These are phyloP conservation scores for Chrysanthemum makinoi DNA, from an alignment of 129 eudicot species.

Conservation along the genomic window DNA sequence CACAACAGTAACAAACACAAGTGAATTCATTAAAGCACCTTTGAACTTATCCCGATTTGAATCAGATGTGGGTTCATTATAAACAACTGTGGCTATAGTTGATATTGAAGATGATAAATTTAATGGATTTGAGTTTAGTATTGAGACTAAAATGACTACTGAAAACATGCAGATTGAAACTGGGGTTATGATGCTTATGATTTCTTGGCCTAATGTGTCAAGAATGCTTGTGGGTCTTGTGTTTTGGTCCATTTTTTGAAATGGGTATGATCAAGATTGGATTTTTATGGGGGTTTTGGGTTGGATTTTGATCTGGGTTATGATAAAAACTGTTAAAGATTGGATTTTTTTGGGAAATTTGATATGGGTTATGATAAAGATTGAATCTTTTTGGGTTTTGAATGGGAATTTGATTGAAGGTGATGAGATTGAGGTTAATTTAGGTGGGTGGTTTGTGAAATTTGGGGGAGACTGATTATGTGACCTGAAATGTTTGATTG, in stretches of 20 bases:
- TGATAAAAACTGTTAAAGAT: too few relatives aligned
- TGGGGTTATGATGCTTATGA: slow-evolving; percentile 84
- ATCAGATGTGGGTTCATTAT: slow-evolving; percentile 70
- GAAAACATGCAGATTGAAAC: slow-evolving; percentile 89
- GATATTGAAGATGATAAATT: slow-evolving; percentile 44
- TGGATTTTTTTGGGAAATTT: too few relatives aligned
- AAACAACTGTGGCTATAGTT: slow-evolving; percentile 77
- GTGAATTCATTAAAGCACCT: slow-evolving; percentile 95
- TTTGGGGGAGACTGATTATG: slow-evolving; percentile 1
- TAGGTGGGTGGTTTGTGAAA: slow-evolving; percentile 11
- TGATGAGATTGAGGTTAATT: slow-evolving; percentile 3
- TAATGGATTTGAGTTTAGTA: slow-evolving; percentile 42
- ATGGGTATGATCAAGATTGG: slow-evolving; percentile 20
- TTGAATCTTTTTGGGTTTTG: too few relatives aligned
- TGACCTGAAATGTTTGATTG: not conserved
- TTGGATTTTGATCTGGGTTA: not conserved
- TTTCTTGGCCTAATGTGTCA: slow-evolving; percentile 83
- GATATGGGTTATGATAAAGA: too few relatives aligned
- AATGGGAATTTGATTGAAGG: too few relatives aligned
- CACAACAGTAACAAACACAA: slow-evolving; percentile 82
- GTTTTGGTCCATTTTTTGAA: slow-evolving; percentile 46
- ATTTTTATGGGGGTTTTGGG: slow-evolving; percentile 5
- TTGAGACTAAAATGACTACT: slow-evolving; percentile 71
- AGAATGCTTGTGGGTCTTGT: slow-evolving; percentile 55
- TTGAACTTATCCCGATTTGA: slow-evolving; percentile 82